These are phyloP conservation scores for Coemansia sp. DNA, from an alignment of 192 early-diverging fungal genomes.

Conservation along the genomic window DNA sequence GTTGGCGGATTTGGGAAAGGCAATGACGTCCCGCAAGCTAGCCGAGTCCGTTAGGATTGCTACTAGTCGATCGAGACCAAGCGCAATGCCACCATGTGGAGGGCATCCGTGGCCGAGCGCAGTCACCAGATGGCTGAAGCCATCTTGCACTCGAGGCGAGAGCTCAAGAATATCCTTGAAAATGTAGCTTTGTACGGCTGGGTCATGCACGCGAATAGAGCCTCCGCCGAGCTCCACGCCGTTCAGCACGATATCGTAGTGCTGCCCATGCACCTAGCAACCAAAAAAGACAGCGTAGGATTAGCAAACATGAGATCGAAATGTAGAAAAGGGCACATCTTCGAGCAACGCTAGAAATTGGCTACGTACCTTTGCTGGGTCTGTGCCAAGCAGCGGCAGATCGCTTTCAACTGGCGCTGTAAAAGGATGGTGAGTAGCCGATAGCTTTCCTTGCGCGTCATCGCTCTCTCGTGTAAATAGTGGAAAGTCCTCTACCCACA, in stretches of 20 bases:
- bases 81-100: constrained; percentile 86
- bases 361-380: constrained; percentile 62
- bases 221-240: constrained; percentile 92
- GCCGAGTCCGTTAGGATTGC: constrained; percentile 69
- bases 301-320: background rate
- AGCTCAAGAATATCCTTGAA: constrained; percentile 73
- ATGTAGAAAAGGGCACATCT: background rate
- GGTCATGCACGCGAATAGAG: constrained; percentile 84
- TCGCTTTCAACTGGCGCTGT: constrained; percentile 79
- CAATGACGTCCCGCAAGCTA: constrained; percentile 89
- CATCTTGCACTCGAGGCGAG: constrained; percentile 55
- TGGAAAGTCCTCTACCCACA: constrained; percentile 91
- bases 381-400: constrained; percentile 61
- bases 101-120: constrained; percentile 85
- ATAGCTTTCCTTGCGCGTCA: constrained; percentile 42
- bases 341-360: background rate
- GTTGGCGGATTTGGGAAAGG: constrained; percentile 84
- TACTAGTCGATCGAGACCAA: constrained; percentile 83
- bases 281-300: constrained; percentile 14
- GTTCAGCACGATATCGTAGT: constrained; percentile 91
- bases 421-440: constrained; percentile 91
- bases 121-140: constrained; percentile 82
- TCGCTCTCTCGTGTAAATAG: constrained; percentile 77
- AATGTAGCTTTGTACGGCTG: constrained; percentile 72
- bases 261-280: constrained; percentile 69